Evolutionary conservation across 192 early-diverging fungal genomes (phyloP).

Genomic region (Podochytrium sp.): DNA sequence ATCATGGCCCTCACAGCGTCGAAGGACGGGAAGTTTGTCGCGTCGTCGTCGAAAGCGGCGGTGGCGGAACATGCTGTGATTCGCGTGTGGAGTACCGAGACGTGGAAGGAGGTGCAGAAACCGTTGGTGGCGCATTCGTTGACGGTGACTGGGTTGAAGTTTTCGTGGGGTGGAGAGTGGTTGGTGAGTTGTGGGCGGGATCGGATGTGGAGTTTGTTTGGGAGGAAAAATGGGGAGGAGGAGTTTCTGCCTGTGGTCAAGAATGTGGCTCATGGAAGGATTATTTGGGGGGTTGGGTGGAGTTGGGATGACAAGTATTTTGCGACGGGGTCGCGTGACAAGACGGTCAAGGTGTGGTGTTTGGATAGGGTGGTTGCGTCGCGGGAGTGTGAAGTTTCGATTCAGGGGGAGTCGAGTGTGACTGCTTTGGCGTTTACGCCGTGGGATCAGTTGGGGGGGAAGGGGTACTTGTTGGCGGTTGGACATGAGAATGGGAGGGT

Average conservation of each 20-base stretch:
- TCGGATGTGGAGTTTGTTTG: slow-evolving; percentile 84
- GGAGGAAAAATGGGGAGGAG: slow-evolving; percentile 40
- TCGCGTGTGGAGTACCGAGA: slow-evolving; percentile 68
- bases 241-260: slow-evolving; percentile 44
- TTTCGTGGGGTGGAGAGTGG: slow-evolving; percentile 75
- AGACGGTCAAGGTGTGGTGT: slow-evolving; percentile 81
- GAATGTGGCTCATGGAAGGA: slow-evolving; percentile 82
- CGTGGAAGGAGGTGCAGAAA: slow-evolving; percentile 67
- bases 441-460: background rate
- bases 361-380: slow-evolving; percentile 10
- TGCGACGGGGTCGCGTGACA: slow-evolving; percentile 92
- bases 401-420: slow-evolving; percentile 80
- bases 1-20: slow-evolving; percentile 77
- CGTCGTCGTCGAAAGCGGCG: slow-evolving; percentile 75
- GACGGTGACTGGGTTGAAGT: slow-evolving; percentile 82
- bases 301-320: slow-evolving; percentile 76
- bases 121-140: slow-evolving; percentile 73
- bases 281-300: slow-evolving; percentile 93
- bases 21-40: slow-evolving; percentile 71
- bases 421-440: slow-evolving; percentile 84
- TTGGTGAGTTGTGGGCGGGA: slow-evolving; percentile 86
- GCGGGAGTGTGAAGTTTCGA: slow-evolving; percentile 43
- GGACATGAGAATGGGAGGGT: slow-evolving; percentile 85
- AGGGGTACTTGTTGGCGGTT: slow-evolving; percentile 71
- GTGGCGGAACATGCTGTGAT: slow-evolving; percentile 75